These are phyloP conservation scores for Agapanthus africanus DNA, from an alignment of 106 monocot species.

Conservation along the genomic window DNA sequence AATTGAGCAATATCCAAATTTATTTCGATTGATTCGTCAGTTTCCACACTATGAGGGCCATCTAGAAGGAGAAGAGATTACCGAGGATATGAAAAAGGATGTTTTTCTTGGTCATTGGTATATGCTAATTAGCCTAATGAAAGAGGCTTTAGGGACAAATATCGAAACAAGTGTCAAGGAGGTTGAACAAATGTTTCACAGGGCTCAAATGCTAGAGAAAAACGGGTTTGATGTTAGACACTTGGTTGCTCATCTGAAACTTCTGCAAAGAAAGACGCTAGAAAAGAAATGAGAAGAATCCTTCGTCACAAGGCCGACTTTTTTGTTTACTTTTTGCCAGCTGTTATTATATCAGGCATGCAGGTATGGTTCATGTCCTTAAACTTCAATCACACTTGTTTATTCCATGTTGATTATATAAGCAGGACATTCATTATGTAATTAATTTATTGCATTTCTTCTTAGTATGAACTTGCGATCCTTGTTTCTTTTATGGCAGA, in stretches of 20 bases:
- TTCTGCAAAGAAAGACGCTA: background rate
- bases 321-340: background rate
- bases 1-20: constrained; percentile 11
- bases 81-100: background rate
- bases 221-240: constrained; percentile 22
- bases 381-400: background rate
- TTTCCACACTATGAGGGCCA: constrained; percentile 17
- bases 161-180: constrained; percentile 1
- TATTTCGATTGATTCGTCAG: constrained; percentile 17
- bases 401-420: background rate
- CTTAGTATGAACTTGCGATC: background rate
- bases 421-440: background rate
- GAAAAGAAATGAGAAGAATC: background rate
- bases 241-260: constrained; percentile 19
- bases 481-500: background rate
- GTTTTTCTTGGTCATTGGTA: constrained; percentile 16
- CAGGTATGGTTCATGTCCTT: background rate
- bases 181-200: constrained; percentile 8
- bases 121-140: constrained; percentile 8
- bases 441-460: background rate
- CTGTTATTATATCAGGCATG: background rate
- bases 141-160: constrained; percentile 5
- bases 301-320: background rate
- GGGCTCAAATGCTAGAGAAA: constrained; percentile 7
- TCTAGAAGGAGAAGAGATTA: background rate